Base-by-base conservation (phyloP, 2,329 filamentous ascomycete species). In the Stagonosporopsis chrysanthemi region DNA sequence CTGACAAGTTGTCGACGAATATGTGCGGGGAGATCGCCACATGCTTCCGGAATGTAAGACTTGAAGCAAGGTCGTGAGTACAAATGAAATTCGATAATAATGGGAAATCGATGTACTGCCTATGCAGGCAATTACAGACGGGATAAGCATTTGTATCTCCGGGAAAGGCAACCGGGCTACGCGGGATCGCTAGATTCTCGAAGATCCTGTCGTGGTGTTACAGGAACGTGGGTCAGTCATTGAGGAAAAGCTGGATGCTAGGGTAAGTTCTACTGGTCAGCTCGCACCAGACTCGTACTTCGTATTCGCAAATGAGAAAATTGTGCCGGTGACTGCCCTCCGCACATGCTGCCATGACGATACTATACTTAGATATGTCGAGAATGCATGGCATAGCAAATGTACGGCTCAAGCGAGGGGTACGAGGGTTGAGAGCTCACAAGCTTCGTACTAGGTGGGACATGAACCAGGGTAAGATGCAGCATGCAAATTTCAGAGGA, bases 351-450 rank as follows among this genome's bases (percentile, higher is more conserved):
- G 43, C 48, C 48, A 39, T 47, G 31, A 31, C 40, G 14, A 17
- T 56, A 14, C 49, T 56, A 52, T 52, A 52, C 54, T 57, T 52
- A 52, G 49, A 26, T 48, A 15, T 39, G 44, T 40, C n/a, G 48
- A 49, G 54, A 57, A 57, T 57, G 54, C 54, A 57, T 57, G 48
- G 47, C 53, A 19, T 9, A 24, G 47, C 53, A n/a, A 33, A 19
- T 23, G 29, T 24, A 51, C 36, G 23, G 42, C 36, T 39, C 28
- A 51, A 35, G 53, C 15, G 53, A 56, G 40, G 46, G 52, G 24
- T 9, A 14, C 8, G 19, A 36, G 26, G 52, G 40, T 41, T 44
- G 11, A 19, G 26, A n/a, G 23, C 36, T 33, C n/a, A 26, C 23
- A 28, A 47, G 14, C 23, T 6, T 6, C 9, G 42, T 23, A 26